Base-by-base conservation (phyloP, 176 grass and related monocot genomes). In the Otatea glauca region DNA sequence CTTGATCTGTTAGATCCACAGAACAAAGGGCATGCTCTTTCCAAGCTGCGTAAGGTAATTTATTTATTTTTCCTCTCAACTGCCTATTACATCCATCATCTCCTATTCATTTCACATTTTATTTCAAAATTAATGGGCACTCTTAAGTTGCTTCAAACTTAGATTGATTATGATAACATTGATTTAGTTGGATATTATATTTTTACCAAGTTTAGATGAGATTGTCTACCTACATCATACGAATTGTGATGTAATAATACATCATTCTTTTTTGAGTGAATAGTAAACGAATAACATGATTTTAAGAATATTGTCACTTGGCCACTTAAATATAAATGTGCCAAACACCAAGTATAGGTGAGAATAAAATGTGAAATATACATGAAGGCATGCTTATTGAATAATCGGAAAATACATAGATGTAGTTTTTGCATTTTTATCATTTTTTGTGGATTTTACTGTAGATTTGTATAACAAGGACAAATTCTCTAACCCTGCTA, bases 1-100 rank as follows among this genome's bases (percentile, higher is more conserved):
- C 45, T 51, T 51, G 58, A 73, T 80, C 7, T 86, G 56, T 72
- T 47, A 43, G 47, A 65, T 50, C 68, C 76, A 49, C 16, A 61
- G 11, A 66, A 20, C 43, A 77, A 12, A 47, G 69, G 7, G 12
- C 1, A 25, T 71, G 66, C 66, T 18, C 29, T 72, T 63, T 72
- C 45, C 7, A 10, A 73, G 56, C 47, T 86, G 44, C 21, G 11
- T 55, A 72, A 85, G 75, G 65, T 85, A 70, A 49, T 78, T 25
- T 29, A 43, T 42, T 25, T 70, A 37, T 15, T 73, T 51, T 5
- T 71, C 54, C 32, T 41, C 20, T 53, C 9, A 10, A 72, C 7
- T 13, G 29, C 13, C 12, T 63, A 38, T 61, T 71, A 50, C 21
- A 9, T 55, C 18, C 42, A 43, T 43, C 9, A 67, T 35, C 25